A percentile compares a stretch with the other conserved stretches of the same genome.
Evolutionary conservation across 768 basidiomycete genomes (phyloP).

Genomic region (Tricholoma bakamatsutake): DNA sequence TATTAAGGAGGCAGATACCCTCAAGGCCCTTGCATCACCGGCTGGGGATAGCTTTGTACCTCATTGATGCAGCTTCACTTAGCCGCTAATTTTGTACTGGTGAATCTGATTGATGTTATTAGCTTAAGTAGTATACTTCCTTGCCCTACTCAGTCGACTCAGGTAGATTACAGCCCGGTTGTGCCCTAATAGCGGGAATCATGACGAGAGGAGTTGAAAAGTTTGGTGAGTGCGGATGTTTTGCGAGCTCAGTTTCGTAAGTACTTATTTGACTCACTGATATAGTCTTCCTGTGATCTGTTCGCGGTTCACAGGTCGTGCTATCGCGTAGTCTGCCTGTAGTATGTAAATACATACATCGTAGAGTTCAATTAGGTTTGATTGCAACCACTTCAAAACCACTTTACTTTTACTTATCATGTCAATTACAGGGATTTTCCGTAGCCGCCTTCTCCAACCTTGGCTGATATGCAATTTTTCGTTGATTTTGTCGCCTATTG

Average conservation of each 20-base stretch:
- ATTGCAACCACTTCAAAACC: too few relatives aligned
- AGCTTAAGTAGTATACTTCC: conserved; percentile 8
- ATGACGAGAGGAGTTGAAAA: conserved; percentile 12
- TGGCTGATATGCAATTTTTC: not conserved
- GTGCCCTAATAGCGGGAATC: conserved; percentile 17
- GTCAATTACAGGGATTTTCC: not conserved
- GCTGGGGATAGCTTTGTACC: conserved; percentile 23
- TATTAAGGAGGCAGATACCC: conserved; percentile 12
- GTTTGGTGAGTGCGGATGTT: conserved; percentile 16
- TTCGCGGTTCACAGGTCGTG: not conserved
- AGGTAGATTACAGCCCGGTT: conserved; percentile 17
- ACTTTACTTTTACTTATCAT: not conserved
- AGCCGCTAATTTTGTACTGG: conserved; percentile 11
- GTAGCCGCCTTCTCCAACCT: not conserved
- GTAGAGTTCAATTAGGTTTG: not conserved
- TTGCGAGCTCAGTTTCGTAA: conserved; percentile 1
- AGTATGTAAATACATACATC: not conserved
- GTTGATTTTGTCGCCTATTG: too few relatives aligned
- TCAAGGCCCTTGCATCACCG: conserved; percentile 19
- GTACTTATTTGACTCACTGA: not conserved
- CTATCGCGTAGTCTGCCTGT: not conserved
- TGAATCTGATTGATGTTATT: conserved; percentile 16
- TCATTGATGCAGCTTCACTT: conserved; percentile 19
- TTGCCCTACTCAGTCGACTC: conserved; percentile 7
- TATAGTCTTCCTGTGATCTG: not conserved